Percentiles rank a stretch among this genome's conserved stretches.
Evolutionary conservation across 805 yeast genomes (phyloP).

Genomic region (Scheffersomyces lignosus): DNA sequence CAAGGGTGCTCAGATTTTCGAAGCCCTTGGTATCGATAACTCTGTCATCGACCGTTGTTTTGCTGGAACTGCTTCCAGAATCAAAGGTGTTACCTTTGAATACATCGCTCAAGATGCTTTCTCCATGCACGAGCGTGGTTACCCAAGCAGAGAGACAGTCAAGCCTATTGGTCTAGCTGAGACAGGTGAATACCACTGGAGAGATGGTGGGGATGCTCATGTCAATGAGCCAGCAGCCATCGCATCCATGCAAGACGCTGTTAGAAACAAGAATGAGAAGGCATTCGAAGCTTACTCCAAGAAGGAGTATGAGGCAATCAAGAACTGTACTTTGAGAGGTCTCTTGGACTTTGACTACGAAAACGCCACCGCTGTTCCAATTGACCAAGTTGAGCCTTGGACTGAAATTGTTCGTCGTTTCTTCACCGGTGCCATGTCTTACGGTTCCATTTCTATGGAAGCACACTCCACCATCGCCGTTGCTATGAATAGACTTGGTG

Average conservation of each 20-base stretch:
- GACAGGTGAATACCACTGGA: conserved; percentile 97
- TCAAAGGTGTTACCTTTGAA: conserved; percentile 92
- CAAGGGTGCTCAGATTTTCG: conserved; percentile 98
- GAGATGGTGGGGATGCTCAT: conserved; percentile 98
- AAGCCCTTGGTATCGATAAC: conserved; percentile 93
- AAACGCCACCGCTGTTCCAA: conserved; percentile 71
- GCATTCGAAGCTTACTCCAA: conserved; percentile 90
- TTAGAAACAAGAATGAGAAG: conserved; percentile 89
- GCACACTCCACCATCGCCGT: conserved; percentile 97
- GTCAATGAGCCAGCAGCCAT: conserved; percentile 93
- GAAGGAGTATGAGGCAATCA: conserved; percentile 88
- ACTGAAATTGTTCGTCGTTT: conserved; percentile 96
- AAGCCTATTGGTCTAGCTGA: conserved; percentile 81
- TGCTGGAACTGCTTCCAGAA: conserved; percentile 96
- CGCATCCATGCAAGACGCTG: conserved; percentile 97
- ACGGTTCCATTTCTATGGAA: conserved; percentile 98
- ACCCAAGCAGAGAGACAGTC: conserved; percentile 71
- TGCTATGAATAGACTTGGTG: conserved; percentile 97
- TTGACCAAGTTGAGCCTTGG: conserved; percentile 99
- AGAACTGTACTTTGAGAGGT: conserved; percentile 92
- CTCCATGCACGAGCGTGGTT: conserved; percentile 90
- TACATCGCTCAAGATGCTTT: conserved; percentile 96
- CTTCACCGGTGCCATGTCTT: conserved; percentile 99
- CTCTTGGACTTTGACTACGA: conserved; percentile 86
- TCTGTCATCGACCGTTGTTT: conserved; percentile 94